Base-by-base conservation (phyloP, 352 stramenopile species). In the Halophytophthora polymorphica region DNA sequence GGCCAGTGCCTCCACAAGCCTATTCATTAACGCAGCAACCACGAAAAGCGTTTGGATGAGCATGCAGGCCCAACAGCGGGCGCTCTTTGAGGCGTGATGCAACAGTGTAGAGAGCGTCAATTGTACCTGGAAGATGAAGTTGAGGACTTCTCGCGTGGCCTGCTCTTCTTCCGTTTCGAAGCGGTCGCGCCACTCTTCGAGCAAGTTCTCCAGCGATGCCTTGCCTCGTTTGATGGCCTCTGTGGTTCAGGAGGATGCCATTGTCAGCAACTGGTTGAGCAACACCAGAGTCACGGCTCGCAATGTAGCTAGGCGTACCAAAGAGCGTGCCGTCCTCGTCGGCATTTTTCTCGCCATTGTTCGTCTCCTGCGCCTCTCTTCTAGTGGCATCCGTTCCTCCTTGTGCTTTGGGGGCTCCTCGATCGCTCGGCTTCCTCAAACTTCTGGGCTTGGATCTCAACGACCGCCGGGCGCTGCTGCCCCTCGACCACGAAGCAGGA, bases 101-200 rank as follows among this genome's bases (percentile, higher is more conserved):
- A 50, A 1, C 28, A 56, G 34, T 12, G 34, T 39, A 8, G 12
- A 33, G 44, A 13, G 31, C 22, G 18, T 31, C 6, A 39, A 17
- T 33, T 23, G 6, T 45, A 85, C 71, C 64, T 93, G 75, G 18
- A 95, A 33, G 17, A 93, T 62, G 47, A 94, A 81, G 46, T 93
- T 87, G 12, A 95, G 61, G 41, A 95, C 54, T 51, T 93, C 83
- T 25, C 77, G 75, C 23, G 65, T 82, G 18, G 71, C 77, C 6
- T 62, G 43, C 13, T 84, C 73, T 1, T 66, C 45, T 28, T 88
- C 57, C 17, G 77, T 65, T n/a, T 90, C 74, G 50, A 84, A 93
- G 2, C 76, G 77, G 33, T 86, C 66, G 25, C 80, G 68, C 85
- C 85, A 95, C 39, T 85, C 71, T 8, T 52, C 70, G 35, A 86